phyloP scores from a whole-genome alignment of 2,329 filamentous ascomycete species.

The Ceratocystis eucalypticola region DNA sequence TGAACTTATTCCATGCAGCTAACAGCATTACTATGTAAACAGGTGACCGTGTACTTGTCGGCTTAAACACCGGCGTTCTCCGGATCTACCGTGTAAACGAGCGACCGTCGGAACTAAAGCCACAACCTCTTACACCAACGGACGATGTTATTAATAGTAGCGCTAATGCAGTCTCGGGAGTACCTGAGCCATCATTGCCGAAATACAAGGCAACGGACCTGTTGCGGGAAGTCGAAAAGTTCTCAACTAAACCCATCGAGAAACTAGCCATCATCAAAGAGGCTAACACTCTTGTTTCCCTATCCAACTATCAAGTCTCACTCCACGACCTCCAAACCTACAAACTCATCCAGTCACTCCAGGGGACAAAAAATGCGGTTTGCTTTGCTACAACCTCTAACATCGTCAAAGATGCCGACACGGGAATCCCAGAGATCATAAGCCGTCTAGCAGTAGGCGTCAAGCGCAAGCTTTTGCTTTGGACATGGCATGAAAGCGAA shows the following conservation, averaged over 20 bases:
- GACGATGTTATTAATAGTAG: constrained; percentile 1
- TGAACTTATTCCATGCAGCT: neutral
- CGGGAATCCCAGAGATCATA: constrained; percentile 83
- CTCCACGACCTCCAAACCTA: constrained; percentile 83
- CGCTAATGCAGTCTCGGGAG: constrained; percentile 3
- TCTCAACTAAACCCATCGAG: constrained; percentile 78
- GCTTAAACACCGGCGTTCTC: constrained; percentile 75
- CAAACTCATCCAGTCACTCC: constrained; percentile 62
- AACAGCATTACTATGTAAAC: constrained; percentile 17
- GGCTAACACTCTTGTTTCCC: constrained; percentile 75
- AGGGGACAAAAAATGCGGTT: constrained; percentile 74
- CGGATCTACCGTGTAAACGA: constrained; percentile 89
- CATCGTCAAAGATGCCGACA: constrained; percentile 77
- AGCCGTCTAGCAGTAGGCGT: constrained; percentile 83
- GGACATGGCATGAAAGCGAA: constrained; percentile 96
- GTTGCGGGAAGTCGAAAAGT: constrained; percentile 83
- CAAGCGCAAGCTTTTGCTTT: constrained; percentile 76
- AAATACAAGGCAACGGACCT: constrained; percentile 57
- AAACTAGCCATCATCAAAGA: constrained; percentile 95
- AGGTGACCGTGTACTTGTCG: constrained; percentile 85
- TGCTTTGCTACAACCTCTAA: constrained; percentile 91
- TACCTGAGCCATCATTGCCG: constrained; percentile 13
- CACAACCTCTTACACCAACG: constrained; percentile 5
- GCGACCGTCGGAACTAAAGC: constrained; percentile 23
- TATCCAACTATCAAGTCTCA: constrained; percentile 80